Evolutionary conservation across 495 filamentous ascomycete genomes (phyloP).

Genomic region (Penicillium alfredii): DNA sequence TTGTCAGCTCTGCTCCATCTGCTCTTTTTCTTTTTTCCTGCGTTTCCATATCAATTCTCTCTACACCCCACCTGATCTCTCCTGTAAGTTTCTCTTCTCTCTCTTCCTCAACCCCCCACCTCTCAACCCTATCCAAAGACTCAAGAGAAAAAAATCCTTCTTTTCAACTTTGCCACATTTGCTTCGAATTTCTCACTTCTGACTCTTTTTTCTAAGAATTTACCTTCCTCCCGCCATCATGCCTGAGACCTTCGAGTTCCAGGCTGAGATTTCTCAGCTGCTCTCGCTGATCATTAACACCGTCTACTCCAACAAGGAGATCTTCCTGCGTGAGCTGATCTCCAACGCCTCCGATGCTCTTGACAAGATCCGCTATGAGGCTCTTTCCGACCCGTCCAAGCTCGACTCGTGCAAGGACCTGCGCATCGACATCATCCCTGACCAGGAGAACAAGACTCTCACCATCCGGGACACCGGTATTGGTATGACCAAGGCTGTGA

Average conservation of each 20-base stretch:
- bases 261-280: slow-evolving; percentile 99
- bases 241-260: slow-evolving; percentile 98
- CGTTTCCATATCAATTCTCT: slow-evolving; percentile 1
- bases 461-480: slow-evolving; percentile 97
- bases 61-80: not conserved
- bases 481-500: slow-evolving; percentile 99
- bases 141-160: slow-evolving; percentile 1
- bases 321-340: slow-evolving; percentile 95
- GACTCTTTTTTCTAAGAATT: slow-evolving; percentile 9
- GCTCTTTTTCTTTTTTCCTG: slow-evolving; percentile 18
- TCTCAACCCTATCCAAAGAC: not conserved
- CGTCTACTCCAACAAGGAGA: slow-evolving; percentile 99
- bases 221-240: slow-evolving; percentile 49
- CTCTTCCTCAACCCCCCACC: not conserved
- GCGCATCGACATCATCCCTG: slow-evolving; percentile 94
- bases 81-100: slow-evolving; percentile 1
- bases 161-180: slow-evolving; percentile 2
- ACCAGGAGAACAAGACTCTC: slow-evolving; percentile 94
- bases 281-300: slow-evolving; percentile 99
- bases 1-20: slow-evolving; percentile 16
- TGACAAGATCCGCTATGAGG: slow-evolving; percentile 99
- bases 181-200: not conserved
- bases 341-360: slow-evolving; percentile 98
- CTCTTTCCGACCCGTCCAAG: slow-evolving; percentile 93
- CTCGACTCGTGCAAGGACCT: slow-evolving; percentile 96